Conservation (phyloP, 305 asterid genomes). For the Rubia tinctorum region DNA sequence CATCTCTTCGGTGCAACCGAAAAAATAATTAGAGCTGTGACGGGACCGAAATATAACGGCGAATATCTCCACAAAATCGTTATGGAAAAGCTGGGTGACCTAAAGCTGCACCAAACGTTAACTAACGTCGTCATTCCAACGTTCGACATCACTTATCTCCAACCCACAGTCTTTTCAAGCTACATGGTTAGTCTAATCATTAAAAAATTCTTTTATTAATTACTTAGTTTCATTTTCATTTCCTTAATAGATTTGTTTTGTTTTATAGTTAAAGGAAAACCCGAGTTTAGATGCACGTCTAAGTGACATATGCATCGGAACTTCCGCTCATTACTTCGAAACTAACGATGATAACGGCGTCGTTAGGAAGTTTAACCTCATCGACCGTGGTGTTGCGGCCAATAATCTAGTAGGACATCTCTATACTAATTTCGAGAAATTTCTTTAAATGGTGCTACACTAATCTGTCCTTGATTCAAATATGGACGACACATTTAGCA, state of each 20-base stretch:
- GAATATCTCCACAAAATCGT: conserved; percentile 27
- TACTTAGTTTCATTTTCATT: neutral
- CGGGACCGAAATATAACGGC: conserved; percentile 36
- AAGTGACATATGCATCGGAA: conserved; percentile 66
- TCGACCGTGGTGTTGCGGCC: conserved; percentile 71
- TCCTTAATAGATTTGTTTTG: neutral
- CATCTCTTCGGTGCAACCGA: neutral
- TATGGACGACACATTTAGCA: too few relatives aligned
- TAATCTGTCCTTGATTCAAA: too few relatives aligned
- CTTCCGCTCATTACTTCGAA: conserved; percentile 53
- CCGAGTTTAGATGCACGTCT: conserved; percentile 42
- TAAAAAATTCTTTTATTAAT: neutral
- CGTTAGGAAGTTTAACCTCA: conserved; percentile 35
- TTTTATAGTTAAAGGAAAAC: conserved; percentile 34
- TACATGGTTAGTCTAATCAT: conserved; percentile 24
- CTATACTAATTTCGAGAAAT: too few relatives aligned
- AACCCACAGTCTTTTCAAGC: conserved; percentile 39
- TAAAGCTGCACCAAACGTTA: conserved; percentile 23
- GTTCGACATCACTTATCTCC: conserved; percentile 29
- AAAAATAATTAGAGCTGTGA: conserved; percentile 6
- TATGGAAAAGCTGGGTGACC: conserved; percentile 24
- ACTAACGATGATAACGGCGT: conserved; percentile 28
- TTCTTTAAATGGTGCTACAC: too few relatives aligned
- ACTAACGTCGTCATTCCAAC: conserved; percentile 41
- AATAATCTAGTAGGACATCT: conserved; percentile 85